Conservation (phyloP, 805 yeast genomes). For the Zygoascus bituminiphila region DNA sequence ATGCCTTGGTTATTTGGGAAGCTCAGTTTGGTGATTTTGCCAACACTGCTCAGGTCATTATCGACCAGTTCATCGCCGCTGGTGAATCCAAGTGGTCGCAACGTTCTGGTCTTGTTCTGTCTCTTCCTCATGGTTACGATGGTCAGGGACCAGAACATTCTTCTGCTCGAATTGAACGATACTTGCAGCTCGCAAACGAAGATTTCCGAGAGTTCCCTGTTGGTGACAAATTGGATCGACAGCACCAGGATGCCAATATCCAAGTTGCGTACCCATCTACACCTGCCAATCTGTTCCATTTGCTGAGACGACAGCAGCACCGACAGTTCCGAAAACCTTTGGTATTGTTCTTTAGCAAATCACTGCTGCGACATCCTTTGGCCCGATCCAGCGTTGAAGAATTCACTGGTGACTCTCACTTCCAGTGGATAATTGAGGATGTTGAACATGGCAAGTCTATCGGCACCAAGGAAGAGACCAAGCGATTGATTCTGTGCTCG, state of each 20-base stretch:
- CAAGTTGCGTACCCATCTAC: slow-evolving; percentile 98
- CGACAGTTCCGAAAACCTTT: slow-evolving; percentile 91
- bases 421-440: slow-evolving; percentile 96
- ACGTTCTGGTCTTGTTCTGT: slow-evolving; percentile 91
- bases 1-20: slow-evolving; percentile 96
- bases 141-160: slow-evolving; percentile 99
- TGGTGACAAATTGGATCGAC: slow-evolving; percentile 81
- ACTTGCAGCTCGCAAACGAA: slow-evolving; percentile 90
- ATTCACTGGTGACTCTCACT: slow-evolving; percentile 84
- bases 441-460: slow-evolving; percentile 72
- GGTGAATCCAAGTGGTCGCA: slow-evolving; percentile 99
- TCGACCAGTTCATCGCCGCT: slow-evolving; percentile 93
- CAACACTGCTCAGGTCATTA: slow-evolving; percentile 95
- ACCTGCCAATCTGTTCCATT: slow-evolving; percentile 93
- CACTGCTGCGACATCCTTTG: slow-evolving; percentile 91
- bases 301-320: slow-evolving; percentile 97
- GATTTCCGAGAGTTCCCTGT: slow-evolving; percentile 93
- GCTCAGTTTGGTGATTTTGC: slow-evolving; percentile 99
- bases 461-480: slow-evolving; percentile 71
- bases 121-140: slow-evolving; percentile 98
- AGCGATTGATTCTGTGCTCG: slow-evolving; percentile 72
- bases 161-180: slow-evolving; percentile 94
- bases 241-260: slow-evolving; percentile 97
- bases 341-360: slow-evolving; percentile 81
- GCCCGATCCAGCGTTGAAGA: slow-evolving; percentile 81